A percentile compares a stretch with the other conserved stretches of the same genome.
phyloP scores from a whole-genome alignment of 140 eudicot genomes.

The Erigeron philadelphicus region DNA sequence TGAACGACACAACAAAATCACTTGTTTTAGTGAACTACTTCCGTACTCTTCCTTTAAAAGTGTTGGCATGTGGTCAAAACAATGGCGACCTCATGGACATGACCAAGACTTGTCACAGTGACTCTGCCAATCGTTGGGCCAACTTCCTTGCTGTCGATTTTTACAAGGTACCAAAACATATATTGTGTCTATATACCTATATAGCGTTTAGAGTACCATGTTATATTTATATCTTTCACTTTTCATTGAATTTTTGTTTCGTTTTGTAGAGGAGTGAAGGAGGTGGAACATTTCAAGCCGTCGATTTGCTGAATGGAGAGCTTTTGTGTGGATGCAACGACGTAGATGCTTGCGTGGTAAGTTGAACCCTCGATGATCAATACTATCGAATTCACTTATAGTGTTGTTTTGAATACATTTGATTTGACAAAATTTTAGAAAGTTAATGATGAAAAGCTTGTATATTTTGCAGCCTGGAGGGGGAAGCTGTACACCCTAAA shows the following conservation, averaged over 20 bases:
- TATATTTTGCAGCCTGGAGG: slow-evolving; percentile 38
- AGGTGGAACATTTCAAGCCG: slow-evolving; percentile 67
- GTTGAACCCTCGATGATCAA: slow-evolving; percentile 14
- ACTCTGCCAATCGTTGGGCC: slow-evolving; percentile 82
- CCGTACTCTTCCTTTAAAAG: slow-evolving; percentile 49
- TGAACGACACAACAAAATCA: slow-evolving; percentile 65
- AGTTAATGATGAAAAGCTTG: background rate
- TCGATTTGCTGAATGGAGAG: slow-evolving; percentile 63
- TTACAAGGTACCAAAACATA: slow-evolving; percentile 55
- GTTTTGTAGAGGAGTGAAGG: slow-evolving; percentile 71
- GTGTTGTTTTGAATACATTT: background rate
- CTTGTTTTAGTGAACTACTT: slow-evolving; percentile 71
- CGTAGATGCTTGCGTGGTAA: slow-evolving; percentile 61
- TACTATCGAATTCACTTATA: background rate
- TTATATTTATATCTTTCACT: background rate
- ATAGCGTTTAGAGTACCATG: background rate
- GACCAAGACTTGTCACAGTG: slow-evolving; percentile 62
- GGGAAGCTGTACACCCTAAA: slow-evolving; percentile 33
- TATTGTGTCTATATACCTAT: no score
- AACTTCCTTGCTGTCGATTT: slow-evolving; percentile 80
- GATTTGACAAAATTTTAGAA: background rate
- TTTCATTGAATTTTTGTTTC: background rate
- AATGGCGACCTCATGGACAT: slow-evolving; percentile 48
- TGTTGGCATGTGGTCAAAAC: slow-evolving; percentile 64
- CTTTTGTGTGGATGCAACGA: slow-evolving; percentile 66